Evolutionary conservation across 1,284 basidiomycete species (phyloP).

Genomic region (Apiotrichum laibachii): DNA sequence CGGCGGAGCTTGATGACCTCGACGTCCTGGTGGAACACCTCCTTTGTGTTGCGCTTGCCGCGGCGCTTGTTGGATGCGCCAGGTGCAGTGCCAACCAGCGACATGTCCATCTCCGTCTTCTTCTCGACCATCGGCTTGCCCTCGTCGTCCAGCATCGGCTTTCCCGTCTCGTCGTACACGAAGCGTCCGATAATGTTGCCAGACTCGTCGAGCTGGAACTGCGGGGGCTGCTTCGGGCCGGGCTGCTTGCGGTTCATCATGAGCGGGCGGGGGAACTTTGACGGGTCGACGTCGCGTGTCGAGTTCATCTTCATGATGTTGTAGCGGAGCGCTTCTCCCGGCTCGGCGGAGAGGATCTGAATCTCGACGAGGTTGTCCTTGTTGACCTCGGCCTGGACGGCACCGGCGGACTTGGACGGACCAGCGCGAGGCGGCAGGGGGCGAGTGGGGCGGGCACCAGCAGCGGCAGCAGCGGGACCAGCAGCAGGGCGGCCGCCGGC

Average conservation of each 20-base stretch:
- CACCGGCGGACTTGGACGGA: not conserved
- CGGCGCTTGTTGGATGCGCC: conserved; percentile 22
- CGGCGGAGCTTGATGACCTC: conserved; percentile 41
- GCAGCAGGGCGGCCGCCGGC: not conserved
- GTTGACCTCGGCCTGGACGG: conserved; percentile 6
- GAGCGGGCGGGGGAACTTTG: conserved; percentile 30
- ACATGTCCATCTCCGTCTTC: conserved; percentile 37
- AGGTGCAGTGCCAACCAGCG: conserved; percentile 34
- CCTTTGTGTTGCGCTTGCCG: conserved; percentile 33
- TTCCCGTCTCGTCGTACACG: conserved; percentile 40
- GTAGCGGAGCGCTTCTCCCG: conserved; percentile 29
- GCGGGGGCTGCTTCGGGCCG: conserved; percentile 29
- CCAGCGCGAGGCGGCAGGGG: conserved; percentile 3
- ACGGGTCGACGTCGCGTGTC: conserved; percentile 34
- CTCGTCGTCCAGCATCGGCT: conserved; percentile 39
- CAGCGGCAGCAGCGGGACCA: not conserved
- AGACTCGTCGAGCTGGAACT: conserved; percentile 33
- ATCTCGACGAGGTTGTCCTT: conserved; percentile 30
- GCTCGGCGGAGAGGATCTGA: conserved; percentile 37
- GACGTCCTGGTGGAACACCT: conserved; percentile 45
- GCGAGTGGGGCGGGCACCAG: conserved; percentile 3
- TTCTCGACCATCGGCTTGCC: conserved; percentile 40
- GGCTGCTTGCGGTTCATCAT: conserved; percentile 45
- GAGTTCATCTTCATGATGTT: conserved; percentile 44
- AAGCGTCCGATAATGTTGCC: conserved; percentile 42